These are phyloP conservation scores for Sonneratia caseolaris DNA, from an alignment of 345 rosid species.

Conservation along the genomic window DNA sequence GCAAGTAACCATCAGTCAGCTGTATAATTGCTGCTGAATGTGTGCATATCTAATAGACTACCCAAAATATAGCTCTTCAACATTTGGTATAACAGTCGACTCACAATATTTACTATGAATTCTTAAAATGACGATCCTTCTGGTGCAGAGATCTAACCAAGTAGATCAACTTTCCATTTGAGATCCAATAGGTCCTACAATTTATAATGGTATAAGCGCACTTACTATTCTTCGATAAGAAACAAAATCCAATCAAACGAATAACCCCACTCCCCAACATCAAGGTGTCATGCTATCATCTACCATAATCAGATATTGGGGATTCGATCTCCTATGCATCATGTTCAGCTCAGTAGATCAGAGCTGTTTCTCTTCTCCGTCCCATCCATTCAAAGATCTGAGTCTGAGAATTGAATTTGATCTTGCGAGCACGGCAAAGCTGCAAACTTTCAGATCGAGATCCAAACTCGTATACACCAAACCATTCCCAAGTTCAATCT, in stretches of 20 bases:
- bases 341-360: not conserved
- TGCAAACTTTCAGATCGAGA: not conserved
- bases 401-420: not conserved
- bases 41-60: not conserved
- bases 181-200: not conserved
- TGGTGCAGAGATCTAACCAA: not conserved
- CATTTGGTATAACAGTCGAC: not conserved
- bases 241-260: not conserved
- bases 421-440: not conserved
- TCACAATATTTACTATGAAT: not conserved
- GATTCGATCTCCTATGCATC: not conserved
- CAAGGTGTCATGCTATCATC: not conserved
- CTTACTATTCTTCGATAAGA: not conserved
- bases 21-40: not conserved
- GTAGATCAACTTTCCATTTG: not conserved
- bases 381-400: not conserved
- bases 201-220: not conserved
- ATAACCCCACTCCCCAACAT: not conserved
- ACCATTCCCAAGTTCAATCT: not conserved
- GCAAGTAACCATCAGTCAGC: not conserved
- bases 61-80: not conserved
- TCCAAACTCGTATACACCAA: not conserved
- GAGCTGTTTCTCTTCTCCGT: not conserved
- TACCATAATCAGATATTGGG: not conserved
- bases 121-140: not conserved